These are phyloP conservation scores for Fraxinus velutina DNA, from an alignment of 305 asterid species.

Conservation along the genomic window DNA sequence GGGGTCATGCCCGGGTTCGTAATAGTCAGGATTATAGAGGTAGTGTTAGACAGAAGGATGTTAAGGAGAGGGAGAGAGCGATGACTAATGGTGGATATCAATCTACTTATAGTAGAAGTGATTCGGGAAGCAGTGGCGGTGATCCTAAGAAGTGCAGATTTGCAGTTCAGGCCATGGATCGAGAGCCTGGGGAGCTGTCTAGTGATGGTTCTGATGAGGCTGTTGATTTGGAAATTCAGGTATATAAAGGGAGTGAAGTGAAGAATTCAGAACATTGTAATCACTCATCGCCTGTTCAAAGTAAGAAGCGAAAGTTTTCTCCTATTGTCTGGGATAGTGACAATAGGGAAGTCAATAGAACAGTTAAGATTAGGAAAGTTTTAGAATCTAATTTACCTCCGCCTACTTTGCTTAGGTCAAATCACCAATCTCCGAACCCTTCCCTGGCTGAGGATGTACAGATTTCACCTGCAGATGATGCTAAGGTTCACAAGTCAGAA, in stretches of 20 bases:
- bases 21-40: slow-evolving; percentile 35
- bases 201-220: slow-evolving; percentile 77
- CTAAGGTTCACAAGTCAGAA: slow-evolving; percentile 25
- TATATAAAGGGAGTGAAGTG: slow-evolving; percentile 28
- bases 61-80: slow-evolving; percentile 44
- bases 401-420: slow-evolving; percentile 27
- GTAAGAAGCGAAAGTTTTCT: slow-evolving; percentile 65
- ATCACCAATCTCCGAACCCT: slow-evolving; percentile 20
- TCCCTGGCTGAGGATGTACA: slow-evolving; percentile 27
- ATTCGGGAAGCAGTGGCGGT: slow-evolving; percentile 46
- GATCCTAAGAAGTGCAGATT: slow-evolving; percentile 27
- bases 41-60: slow-evolving; percentile 52
- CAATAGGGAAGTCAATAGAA: slow-evolving; percentile 38
- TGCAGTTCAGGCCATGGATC: slow-evolving; percentile 38
- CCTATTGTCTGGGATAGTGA: slow-evolving; percentile 91
- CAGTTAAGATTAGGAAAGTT: slow-evolving; percentile 29
- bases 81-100: slow-evolving; percentile 37
- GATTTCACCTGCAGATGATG: slow-evolving; percentile 28
- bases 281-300: slow-evolving; percentile 28
- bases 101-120: slow-evolving; percentile 45
- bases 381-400: slow-evolving; percentile 30
- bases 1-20: slow-evolving; percentile 27
- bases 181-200: slow-evolving; percentile 87
- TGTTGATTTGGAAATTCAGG: slow-evolving; percentile 38
- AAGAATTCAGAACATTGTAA: slow-evolving; percentile 35